Evolutionary conservation across 768 basidiomycete species (phyloP), one percentile per base, ranked within the genome.

Genomic region (Lentinula guzmanii): DNA sequence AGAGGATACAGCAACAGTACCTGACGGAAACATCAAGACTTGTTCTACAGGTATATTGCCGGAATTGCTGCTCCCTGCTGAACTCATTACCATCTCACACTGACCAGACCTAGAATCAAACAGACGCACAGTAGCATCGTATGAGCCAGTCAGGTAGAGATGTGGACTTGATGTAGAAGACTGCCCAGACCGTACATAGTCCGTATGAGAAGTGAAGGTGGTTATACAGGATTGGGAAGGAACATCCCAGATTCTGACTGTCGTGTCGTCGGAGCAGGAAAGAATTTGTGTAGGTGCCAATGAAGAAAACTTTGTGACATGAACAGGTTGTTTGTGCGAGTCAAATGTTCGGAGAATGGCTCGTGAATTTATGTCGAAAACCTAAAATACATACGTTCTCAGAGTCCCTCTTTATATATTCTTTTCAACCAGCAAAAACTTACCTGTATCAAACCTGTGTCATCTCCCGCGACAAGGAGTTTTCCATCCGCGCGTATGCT

Each of bases 181-280:
- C 70, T 93, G 84, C 4, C 94, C 97, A 2, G 95, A 86, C 46
- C 96, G 94, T 65, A 99, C 93, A 71, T 99, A 99, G 77, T 99
- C 97, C 46, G 91, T 86, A 70, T 99, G 97, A 55, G 86, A 83
- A 28, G 81, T 76, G 69, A 99, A 94, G 18, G 93, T 94, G 11
- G 80, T 79, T 62, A 93, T 76, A 48, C 87, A 80, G 0, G 87
- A 78, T 73, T 96, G 89, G 6, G 95, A 93, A 5, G 97, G 93
- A 15, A 98, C 86, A 73, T 98, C 97, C 91, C 95, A 98, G 1
- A 98, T 77, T 71, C 86, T 90, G 58, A 91, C 91, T 24, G 95
- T 95, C 2, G 91, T 93, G 71, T 99, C 97, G 73, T 98, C 96
- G 2, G 95, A 98, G 68, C 93, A 95, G 4, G 97, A 95, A 33